phyloP scores from a whole-genome alignment of 2,329 filamentous ascomycete species.

The Tolypocladium amazonense region DNA sequence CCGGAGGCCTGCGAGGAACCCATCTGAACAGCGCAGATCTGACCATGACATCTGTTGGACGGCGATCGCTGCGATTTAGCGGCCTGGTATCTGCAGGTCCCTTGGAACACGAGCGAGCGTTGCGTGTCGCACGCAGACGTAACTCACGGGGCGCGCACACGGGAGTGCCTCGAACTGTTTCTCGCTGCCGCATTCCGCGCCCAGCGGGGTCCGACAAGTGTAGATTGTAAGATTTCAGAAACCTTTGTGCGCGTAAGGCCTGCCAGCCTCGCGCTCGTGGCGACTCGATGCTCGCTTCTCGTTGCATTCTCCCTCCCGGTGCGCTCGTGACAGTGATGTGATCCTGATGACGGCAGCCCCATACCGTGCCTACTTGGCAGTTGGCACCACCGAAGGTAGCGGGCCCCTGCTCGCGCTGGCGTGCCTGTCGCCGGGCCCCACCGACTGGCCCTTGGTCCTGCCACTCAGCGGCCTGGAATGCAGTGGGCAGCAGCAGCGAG shows the following conservation, averaged over 20 bases:
- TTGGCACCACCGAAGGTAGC: not conserved
- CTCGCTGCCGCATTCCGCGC: not conserved
- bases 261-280: not conserved
- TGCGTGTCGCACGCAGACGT: not conserved
- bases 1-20: not conserved
- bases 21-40: not conserved
- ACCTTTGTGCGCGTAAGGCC: not conserved
- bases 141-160: not conserved
- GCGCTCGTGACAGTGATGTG: not conserved
- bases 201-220: not conserved
- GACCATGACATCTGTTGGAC: not conserved
- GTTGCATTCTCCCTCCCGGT: not conserved
- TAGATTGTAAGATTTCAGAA: not conserved
- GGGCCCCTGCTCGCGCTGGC: not conserved
- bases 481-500: not conserved
- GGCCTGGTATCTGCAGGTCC: not conserved
- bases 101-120: not conserved
- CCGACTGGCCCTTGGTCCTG: not conserved
- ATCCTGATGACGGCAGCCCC: not conserved
- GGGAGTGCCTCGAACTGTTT: not conserved
- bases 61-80: not conserved
- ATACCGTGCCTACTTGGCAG: not conserved
- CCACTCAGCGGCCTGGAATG: constrained; percentile 9
- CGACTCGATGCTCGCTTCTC: not conserved
- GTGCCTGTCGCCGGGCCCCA: not conserved